phyloP scores from a whole-genome alignment of 768 basidiomycete species.

The Phlebiopsis gigantea region DNA sequence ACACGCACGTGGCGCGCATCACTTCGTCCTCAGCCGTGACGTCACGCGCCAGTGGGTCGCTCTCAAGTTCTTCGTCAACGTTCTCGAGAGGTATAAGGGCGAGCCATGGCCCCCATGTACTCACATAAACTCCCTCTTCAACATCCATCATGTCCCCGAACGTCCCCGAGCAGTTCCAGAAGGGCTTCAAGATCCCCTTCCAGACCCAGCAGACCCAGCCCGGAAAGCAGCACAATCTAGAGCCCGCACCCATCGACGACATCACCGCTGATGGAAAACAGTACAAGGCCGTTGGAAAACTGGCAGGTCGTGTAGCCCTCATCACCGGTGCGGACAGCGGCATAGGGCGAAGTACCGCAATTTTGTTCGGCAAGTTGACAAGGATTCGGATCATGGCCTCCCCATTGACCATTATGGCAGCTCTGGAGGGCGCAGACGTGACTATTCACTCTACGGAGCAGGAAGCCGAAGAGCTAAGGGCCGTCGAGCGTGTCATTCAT shows the following conservation, averaged over 20 bases:
- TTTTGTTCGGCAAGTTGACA: conserved; percentile 32
- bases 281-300: conserved; percentile 41
- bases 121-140: neutral
- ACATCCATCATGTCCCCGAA: neutral
- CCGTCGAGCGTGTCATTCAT: conserved; percentile 31
- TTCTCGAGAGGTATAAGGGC: neutral
- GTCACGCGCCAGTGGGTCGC: conserved; percentile 8
- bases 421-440: conserved; percentile 32
- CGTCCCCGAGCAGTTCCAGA: conserved; percentile 24
- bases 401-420: conserved; percentile 15
- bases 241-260: conserved; percentile 35
- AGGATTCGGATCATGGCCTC: too few species aligned
- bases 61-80: neutral
- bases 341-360: conserved; percentile 39
- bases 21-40: neutral
- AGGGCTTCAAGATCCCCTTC: conserved; percentile 28
- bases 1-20: neutral
- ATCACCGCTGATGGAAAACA: conserved; percentile 37
- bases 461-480: conserved; percentile 38
- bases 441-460: conserved; percentile 25
- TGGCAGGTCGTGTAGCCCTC: conserved; percentile 42
- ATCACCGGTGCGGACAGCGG: conserved; percentile 49
- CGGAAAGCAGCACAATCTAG: conserved; percentile 27
- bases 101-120: neutral
- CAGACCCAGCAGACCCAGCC: conserved; percentile 26